Evolutionary conservation across 495 filamentous ascomycete genomes (phyloP).

Genomic region (Penicillium longicatenatum): DNA sequence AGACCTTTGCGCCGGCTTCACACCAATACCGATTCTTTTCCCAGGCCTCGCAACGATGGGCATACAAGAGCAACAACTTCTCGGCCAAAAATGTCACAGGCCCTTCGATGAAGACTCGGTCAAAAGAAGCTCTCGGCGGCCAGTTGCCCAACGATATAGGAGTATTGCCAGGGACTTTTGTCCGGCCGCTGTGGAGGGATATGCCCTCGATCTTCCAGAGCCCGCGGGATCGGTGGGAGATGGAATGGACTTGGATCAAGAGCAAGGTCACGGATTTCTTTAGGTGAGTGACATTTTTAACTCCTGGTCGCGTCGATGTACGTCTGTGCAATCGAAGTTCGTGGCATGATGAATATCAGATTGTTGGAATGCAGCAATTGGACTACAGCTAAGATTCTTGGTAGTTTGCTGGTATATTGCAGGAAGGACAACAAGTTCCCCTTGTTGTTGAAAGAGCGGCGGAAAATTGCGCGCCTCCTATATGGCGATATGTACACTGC

Average conservation of each 20-base stretch:
- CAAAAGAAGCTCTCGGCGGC: conserved; percentile 24
- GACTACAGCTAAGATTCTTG: conserved; percentile 26
- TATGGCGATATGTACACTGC: conserved; percentile 72
- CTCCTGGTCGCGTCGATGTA: neutral
- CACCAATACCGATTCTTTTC: conserved; percentile 44
- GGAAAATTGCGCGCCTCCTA: conserved; percentile 50
- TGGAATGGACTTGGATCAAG: conserved; percentile 54
- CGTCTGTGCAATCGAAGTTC: neutral
- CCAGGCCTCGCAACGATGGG: conserved; percentile 31
- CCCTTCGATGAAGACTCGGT: conserved; percentile 42
- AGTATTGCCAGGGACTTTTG: conserved; percentile 57
- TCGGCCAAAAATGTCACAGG: conserved; percentile 29
- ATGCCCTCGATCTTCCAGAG: conserved; percentile 55
- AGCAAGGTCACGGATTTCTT: conserved; percentile 37
- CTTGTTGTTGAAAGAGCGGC: conserved; percentile 46
- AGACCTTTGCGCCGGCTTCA: conserved; percentile 15
- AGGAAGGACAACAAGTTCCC: conserved; percentile 36
- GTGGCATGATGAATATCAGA: neutral
- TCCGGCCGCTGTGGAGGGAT: conserved; percentile 58
- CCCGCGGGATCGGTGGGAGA: conserved; percentile 42
- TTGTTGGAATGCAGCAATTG: neutral
- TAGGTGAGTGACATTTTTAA: conserved; percentile 34
- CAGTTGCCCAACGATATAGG: conserved; percentile 55
- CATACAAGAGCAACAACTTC: conserved; percentile 27
- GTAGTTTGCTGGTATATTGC: conserved; percentile 44